These are phyloP conservation scores for Malassezia slooffiae DNA, from an alignment of 1,284 basidiomycete species.

Conservation along the genomic window DNA sequence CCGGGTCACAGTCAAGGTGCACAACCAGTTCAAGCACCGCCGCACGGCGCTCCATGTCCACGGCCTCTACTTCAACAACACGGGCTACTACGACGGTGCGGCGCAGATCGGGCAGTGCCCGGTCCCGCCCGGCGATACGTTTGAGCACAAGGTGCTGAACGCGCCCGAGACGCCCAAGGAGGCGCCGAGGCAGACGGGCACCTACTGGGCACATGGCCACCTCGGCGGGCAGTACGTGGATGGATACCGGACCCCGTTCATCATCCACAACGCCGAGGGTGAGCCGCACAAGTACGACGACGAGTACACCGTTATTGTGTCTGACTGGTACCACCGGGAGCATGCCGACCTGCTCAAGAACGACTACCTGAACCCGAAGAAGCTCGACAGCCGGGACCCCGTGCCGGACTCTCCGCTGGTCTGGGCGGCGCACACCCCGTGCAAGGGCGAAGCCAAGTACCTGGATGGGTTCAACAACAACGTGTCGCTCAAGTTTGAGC, in stretches of 20 bases:
- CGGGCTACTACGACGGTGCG: conserved; percentile 64
- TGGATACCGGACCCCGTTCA: conserved; percentile 1
- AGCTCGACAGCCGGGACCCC: conserved; percentile 41
- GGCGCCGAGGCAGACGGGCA: conserved; percentile 1
- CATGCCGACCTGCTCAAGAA: conserved; percentile 30
- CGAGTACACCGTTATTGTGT: conserved; percentile 73
- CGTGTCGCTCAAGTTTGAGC: conserved; percentile 57
- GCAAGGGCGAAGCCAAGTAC: conserved; percentile 39
- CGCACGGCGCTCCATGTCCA: conserved; percentile 45
- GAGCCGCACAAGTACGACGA: conserved; percentile 65
- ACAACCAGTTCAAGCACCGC: conserved; percentile 16
- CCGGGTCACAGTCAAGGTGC: conserved; percentile 12
- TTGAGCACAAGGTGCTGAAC: conserved; percentile 66
- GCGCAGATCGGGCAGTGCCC: conserved; percentile 71
- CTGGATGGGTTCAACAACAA: conserved; percentile 58
- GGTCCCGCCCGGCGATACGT: conserved; percentile 63
- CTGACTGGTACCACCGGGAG: conserved; percentile 57
- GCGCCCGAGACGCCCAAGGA: conserved; percentile 54
- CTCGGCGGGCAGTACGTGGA: conserved; percentile 6
- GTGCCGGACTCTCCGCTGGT: conserved; percentile 61
- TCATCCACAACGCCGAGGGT: conserved; percentile 20
- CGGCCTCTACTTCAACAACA: conserved; percentile 80
- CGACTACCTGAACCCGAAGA: conserved; percentile 58
- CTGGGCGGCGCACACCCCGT: conserved; percentile 62
- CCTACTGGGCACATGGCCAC: conserved; percentile 7